Evolutionary conservation across 2,329 filamentous ascomycete genomes (phyloP).

Genomic region (Hypomyces rosellus): DNA sequence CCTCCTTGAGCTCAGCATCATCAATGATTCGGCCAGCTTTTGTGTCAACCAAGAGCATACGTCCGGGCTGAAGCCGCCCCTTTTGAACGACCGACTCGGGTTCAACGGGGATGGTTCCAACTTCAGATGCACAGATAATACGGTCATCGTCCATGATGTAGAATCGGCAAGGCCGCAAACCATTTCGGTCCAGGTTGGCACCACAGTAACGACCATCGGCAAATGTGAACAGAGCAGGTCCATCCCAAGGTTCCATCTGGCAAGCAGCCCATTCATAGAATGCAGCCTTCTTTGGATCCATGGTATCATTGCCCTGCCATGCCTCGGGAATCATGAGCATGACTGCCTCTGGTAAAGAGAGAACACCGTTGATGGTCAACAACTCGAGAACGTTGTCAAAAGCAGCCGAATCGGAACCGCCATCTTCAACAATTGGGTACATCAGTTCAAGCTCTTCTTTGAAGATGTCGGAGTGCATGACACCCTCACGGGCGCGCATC

Average conservation of each 20-base stretch:
- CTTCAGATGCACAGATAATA: constrained; percentile 95
- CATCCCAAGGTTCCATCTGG: constrained; percentile 99
- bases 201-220: constrained; percentile 94
- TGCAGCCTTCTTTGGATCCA: constrained; percentile 92
- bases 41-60: constrained; percentile 94
- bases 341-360: constrained; percentile 90
- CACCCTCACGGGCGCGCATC: constrained; percentile 95
- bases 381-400: constrained; percentile 97
- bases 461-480: constrained; percentile 89
- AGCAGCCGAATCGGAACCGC: constrained; percentile 91
- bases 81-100: constrained; percentile 88
- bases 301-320: constrained; percentile 87
- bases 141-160: constrained; percentile 96
- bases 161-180: constrained; percentile 90
- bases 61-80: constrained; percentile 86
- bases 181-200: constrained; percentile 93
- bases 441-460: constrained; percentile 84
- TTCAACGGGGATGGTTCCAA: constrained; percentile 87
- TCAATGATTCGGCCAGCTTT: constrained; percentile 86
- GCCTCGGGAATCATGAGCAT: constrained; percentile 99
- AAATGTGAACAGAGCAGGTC: constrained; percentile 93
- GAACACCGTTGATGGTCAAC: constrained; percentile 88
- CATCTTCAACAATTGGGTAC: constrained; percentile 93
- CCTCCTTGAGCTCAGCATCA: constrained; percentile 83
- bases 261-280: constrained; percentile 99